These are phyloP conservation scores for Ascochyta lentis DNA, from an alignment of 2,329 filamentous ascomycete species.

Conservation along the genomic window DNA sequence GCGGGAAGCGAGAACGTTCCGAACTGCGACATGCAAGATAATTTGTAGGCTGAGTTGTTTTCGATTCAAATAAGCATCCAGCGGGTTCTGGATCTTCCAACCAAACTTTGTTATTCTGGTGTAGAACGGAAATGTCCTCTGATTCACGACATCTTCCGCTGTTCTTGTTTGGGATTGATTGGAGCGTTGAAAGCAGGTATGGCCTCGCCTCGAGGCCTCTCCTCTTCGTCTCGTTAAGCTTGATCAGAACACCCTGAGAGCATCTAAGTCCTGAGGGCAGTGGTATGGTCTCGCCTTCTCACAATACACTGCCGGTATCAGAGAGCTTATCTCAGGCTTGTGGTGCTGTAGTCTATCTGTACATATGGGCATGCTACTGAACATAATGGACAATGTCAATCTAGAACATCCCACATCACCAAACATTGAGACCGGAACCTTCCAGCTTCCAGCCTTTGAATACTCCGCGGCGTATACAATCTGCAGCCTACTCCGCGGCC, in stretches of 20 bases:
- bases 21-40: not conserved
- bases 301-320: no score
- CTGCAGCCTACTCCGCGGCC: not conserved
- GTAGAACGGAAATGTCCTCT: not conserved
- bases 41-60: no score
- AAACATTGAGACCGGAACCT: not conserved
- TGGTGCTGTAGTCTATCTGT: no score
- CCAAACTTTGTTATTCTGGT: not conserved
- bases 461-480: not conserved
- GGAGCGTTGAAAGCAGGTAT: no score
- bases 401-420: not conserved
- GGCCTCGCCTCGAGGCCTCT: no score
- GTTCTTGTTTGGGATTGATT: no score
- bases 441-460: not conserved
- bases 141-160: not conserved
- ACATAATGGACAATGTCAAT: not conserved
- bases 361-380: no score
- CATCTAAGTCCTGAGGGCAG: no score
- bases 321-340: no score
- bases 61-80: not conserved
- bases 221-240: no score
- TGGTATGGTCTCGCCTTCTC: no score
- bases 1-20: not conserved
- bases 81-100: not conserved
- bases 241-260: no score